These are phyloP conservation scores for Oldenlandia corymbosa DNA, from an alignment of 257 asterid species.

Conservation along the genomic window DNA sequence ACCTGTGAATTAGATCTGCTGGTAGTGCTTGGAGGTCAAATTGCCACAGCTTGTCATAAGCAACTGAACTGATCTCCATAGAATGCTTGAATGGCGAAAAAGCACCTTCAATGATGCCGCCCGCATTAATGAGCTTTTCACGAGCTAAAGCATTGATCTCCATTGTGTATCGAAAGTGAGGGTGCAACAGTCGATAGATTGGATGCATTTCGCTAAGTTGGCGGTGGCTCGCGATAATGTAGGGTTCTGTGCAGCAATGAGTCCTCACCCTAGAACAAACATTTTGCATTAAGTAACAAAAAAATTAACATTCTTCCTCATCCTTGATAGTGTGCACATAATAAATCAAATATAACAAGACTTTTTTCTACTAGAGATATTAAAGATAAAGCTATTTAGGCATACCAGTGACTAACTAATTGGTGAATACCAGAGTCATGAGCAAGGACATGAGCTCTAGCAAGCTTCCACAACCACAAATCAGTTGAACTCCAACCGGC, in stretches of 20 bases:
- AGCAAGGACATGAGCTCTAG: constrained; percentile 63
- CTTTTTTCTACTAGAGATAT: too few species aligned
- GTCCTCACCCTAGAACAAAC: constrained; percentile 74
- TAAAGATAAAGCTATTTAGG: background rate
- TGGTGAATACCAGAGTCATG: constrained; percentile 79
- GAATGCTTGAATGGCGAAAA: constrained; percentile 57
- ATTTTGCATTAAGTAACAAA: too few species aligned
- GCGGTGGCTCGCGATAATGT: constrained; percentile 62
- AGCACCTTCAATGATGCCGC: constrained; percentile 51
- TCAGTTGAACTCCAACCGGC: constrained; percentile 49
- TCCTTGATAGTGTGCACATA: too few species aligned
- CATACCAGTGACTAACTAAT: constrained; percentile 70
- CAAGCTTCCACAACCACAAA: constrained; percentile 76
- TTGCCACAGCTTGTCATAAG: constrained; percentile 59
- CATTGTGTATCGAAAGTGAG: constrained; percentile 87
- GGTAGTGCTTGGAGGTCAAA: constrained; percentile 70
- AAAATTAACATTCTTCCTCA: too few species aligned
- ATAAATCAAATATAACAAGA: too few species aligned
- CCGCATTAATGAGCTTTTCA: constrained; percentile 40
- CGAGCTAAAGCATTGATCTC: constrained; percentile 81
- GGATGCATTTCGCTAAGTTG: constrained; percentile 86
- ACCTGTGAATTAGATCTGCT: constrained; percentile 63
- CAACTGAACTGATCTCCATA: constrained; percentile 51
- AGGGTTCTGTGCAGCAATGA: constrained; percentile 70
- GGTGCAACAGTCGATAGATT: constrained; percentile 52